These are phyloP conservation scores for Naganishia sp. DNA, from an alignment of 1,284 basidiomycete species.

Conservation along the genomic window DNA sequence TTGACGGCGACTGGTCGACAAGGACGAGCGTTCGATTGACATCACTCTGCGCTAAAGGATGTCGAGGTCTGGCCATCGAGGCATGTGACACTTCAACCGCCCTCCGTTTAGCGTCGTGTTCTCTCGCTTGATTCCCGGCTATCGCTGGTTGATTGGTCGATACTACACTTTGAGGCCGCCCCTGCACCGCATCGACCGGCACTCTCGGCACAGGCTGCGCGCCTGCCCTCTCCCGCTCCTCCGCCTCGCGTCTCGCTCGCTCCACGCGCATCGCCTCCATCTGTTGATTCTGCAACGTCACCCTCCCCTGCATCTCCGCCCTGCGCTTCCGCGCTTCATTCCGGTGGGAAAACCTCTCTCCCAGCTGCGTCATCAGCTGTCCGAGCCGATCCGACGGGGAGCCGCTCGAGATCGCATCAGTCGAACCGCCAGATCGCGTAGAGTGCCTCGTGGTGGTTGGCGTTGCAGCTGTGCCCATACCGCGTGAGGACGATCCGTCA, in stretches of 20 bases:
- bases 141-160: too few species aligned
- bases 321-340: constrained; percentile 21
- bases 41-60: constrained; percentile 17
- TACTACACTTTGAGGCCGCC: too few species aligned
- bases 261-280: neutral
- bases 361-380: constrained; percentile 11
- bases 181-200: too few species aligned
- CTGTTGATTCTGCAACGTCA: constrained; percentile 6
- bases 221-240: too few species aligned
- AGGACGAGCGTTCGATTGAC: constrained; percentile 1
- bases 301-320: constrained; percentile 10
- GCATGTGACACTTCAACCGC: neutral
- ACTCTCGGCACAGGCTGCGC: neutral
- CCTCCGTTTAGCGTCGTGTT: neutral
- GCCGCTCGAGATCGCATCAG: neutral
- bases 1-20: neutral
- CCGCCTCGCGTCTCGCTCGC: neutral
- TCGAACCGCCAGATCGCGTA: neutral
- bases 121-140: too few species aligned
- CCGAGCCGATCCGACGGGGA: constrained; percentile 13
- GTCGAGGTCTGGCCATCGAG: neutral
- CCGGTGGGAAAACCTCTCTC: constrained; percentile 18
- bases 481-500: constrained; percentile 1
- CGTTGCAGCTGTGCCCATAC: neutral
- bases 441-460: neutral